These are phyloP conservation scores for Yamadazyma kanchanaburiensis DNA, from an alignment of 1,139 yeast species.

Conservation along the genomic window DNA sequence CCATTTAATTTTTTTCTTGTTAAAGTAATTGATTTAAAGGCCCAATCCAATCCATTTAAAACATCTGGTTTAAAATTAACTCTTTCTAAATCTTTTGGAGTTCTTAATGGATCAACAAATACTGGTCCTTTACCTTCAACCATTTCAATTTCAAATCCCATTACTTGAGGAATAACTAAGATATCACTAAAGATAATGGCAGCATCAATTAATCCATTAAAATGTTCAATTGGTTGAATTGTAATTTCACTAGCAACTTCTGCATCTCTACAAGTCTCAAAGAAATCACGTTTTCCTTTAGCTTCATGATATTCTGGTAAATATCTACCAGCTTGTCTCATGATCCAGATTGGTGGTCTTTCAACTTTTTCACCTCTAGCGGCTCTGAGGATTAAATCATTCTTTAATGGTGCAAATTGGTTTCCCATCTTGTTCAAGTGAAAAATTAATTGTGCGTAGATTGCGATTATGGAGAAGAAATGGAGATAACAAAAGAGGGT, in stretches of 20 bases:
- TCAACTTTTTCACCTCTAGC: constrained; percentile 81
- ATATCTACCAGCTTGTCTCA: constrained; percentile 93
- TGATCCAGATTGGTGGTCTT: constrained; percentile 97
- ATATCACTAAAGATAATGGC: constrained; percentile 96
- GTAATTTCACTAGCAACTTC: constrained; percentile 93
- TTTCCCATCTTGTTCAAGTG: constrained; percentile 16
- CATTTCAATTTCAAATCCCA: constrained; percentile 96
- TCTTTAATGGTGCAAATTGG: constrained; percentile 68
- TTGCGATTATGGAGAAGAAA: constrained; percentile 1
- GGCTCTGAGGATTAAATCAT: constrained; percentile 87
- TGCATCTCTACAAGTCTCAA: constrained; percentile 89
- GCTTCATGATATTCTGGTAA: constrained; percentile 89
- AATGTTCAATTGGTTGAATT: constrained; percentile 91
- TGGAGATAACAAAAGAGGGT: neutral
- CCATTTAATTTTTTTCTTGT: constrained; percentile 84
- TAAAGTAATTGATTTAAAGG: constrained; percentile 83
- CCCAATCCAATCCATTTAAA: constrained; percentile 82
- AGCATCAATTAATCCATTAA: constrained; percentile 87
- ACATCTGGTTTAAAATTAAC: constrained; percentile 68
- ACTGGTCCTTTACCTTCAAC: constrained; percentile 94
- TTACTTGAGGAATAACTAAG: constrained; percentile 94
- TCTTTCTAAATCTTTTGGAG: constrained; percentile 60
- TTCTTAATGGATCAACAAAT: constrained; percentile 82
- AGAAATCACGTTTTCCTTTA: constrained; percentile 84
- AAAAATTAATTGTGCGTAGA: constrained; percentile 3